Evolutionary conservation across 2,329 filamentous ascomycete genomes (phyloP), one percentile per base, ranked within the genome.

Genomic region (Calonectria honghensis): DNA sequence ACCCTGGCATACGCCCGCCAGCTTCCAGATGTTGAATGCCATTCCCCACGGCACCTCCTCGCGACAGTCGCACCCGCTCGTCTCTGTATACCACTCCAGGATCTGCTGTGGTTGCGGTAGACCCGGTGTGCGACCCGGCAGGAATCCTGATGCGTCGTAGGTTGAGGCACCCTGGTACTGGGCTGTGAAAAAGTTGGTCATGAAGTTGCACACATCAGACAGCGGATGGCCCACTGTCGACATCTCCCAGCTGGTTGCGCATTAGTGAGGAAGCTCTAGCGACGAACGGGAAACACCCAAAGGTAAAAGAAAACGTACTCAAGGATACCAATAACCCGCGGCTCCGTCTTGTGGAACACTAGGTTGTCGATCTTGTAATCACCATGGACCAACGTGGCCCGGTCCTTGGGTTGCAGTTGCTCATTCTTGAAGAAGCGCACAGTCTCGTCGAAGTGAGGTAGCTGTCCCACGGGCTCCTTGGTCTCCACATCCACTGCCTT

Each of bases 361-460:
- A 96, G 84, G 80, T 97, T 97, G 84, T 97, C 94, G 81, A 96
- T 98, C 88, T 98, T 99, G 88, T 96, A 99, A 85, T 99, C 97
- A 45, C 97, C 97, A 82, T 98, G 97, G 37, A 98, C 93, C 76
- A 98, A 90, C 6, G 93, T 94, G 29, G 91, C 92, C 75, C 94
- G 89, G 83, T 98, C 96, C 75, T 89, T 87, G 1, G 96, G 96
- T 85, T 96, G 95, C 65, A 89, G 89, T 72, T 84, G 84, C 78
- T 91, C 88, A 81, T 96, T 90, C 65, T 87, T 89, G 85, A 98
- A 98, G 86, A 97, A 98, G 2, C 84, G 85, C 54, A 97, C 90
- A 87, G 96, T 93, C 52, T 95, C 94, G 71, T 93, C 90, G 82
- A 97, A 96, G 83, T 96, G 92, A 35, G 96, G 96, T 79, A 98